These are phyloP conservation scores for Danielia reshetovae DNA, from an alignment of 805 yeast species.

Conservation along the genomic window DNA sequence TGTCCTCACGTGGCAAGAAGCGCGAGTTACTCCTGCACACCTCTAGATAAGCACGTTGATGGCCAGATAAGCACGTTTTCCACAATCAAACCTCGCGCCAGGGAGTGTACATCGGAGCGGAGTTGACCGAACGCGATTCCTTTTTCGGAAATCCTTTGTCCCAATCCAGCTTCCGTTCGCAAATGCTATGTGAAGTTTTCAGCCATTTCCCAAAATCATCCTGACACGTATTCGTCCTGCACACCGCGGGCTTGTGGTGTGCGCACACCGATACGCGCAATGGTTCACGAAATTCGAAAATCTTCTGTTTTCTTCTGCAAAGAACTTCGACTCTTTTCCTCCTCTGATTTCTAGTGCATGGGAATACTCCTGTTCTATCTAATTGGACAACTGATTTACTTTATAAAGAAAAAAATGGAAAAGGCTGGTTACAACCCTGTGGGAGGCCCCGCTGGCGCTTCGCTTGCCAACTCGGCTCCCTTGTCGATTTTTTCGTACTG, in stretches of 20 bases:
- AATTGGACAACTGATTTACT: conserved; percentile 31
- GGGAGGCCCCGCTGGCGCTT: conserved; percentile 15
- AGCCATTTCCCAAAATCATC: too few relatives aligned
- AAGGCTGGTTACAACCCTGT: conserved; percentile 23
- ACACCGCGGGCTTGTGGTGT: neutral
- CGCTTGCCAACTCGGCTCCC: conserved; percentile 53
- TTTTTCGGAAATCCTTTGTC: too few relatives aligned
- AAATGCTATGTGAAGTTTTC: too few relatives aligned
- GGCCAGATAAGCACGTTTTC: too few relatives aligned
- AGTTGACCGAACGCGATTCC: too few relatives aligned
- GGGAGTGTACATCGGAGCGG: too few relatives aligned
- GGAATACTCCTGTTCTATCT: conserved; percentile 40
- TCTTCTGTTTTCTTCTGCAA: neutral
- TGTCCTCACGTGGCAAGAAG: too few relatives aligned
- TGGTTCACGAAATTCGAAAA: neutral
- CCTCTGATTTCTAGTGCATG: conserved; percentile 25
- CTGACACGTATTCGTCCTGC: neutral
- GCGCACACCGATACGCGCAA: neutral
- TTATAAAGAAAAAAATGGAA: conserved; percentile 34
- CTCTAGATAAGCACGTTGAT: too few relatives aligned
- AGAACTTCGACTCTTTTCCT: neutral
- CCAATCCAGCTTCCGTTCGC: too few relatives aligned
- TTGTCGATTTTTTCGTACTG: conserved; percentile 82
- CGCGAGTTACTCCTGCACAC: too few relatives aligned
- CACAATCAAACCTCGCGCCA: too few relatives aligned